Conservation (phyloP, 768 basidiomycete species). For the Pilatotrama ljubarskyi region DNA sequence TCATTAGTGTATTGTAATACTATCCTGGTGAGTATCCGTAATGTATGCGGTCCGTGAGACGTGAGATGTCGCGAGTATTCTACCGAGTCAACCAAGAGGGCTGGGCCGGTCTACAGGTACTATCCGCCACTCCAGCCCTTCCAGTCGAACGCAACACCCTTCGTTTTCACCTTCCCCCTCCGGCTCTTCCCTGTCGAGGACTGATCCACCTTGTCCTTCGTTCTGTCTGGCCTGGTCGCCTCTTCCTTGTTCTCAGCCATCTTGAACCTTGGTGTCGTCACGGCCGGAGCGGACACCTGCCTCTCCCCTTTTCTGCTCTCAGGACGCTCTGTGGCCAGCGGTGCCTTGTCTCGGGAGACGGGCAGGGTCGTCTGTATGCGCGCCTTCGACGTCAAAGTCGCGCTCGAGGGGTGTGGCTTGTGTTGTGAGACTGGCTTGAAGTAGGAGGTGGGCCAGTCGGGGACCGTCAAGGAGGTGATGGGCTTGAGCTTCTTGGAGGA, state of each 20-base stretch:
- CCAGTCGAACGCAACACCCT: conserved; percentile 14
- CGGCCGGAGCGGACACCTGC: conserved; percentile 1
- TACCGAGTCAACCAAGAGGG: too few relatives aligned
- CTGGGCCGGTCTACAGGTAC: not conserved
- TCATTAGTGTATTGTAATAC: conserved; percentile 18
- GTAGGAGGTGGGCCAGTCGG: conserved; percentile 11
- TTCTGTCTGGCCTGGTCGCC: not conserved
- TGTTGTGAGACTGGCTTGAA: conserved; percentile 13
- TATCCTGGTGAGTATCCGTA: not conserved
- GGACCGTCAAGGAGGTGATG: conserved; percentile 7
- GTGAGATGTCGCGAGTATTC: too few relatives aligned
- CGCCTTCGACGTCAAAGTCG: too few relatives aligned
- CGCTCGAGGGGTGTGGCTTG: too few relatives aligned
- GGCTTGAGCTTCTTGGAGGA: conserved; percentile 18
- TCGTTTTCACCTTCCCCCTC: not conserved
- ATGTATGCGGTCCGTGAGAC: not conserved
- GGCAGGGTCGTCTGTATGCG: conserved; percentile 7
- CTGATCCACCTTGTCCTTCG: not conserved
- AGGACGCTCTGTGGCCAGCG: not conserved
- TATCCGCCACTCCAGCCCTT: conserved; percentile 11
- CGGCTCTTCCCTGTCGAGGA: not conserved
- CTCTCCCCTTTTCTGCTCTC: not conserved
- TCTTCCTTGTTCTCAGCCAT: not conserved
- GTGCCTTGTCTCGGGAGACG: not conserved
- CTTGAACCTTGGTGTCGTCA: not conserved